Base-by-base conservation (phyloP, 257 asterid genomes). In the Solanum boliviense region DNA sequence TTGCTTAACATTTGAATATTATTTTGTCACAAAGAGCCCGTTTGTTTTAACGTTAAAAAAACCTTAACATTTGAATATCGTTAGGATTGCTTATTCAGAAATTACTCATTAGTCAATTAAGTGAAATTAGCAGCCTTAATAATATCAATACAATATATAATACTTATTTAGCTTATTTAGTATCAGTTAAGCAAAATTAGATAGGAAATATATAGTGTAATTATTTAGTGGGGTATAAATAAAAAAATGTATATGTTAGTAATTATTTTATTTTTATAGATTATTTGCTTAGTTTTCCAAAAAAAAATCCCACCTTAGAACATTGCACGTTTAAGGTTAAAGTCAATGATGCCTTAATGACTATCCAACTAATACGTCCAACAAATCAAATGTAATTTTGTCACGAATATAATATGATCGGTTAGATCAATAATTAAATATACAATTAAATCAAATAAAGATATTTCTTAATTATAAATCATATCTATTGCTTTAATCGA, bases 161-260 rank as follows among this genome's bases (percentile, higher is more conserved):
- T 41, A 41, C 13, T 41, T 41, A 41, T 41, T 41, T 41, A 41
- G 15, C 13, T 3, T 41, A 41, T 10, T 41, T 41, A 41, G 5
- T 41, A 41, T 41, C 15, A 41, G 48, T 11, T 41, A 41, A 41
- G 48, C 15, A 11, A 41, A 41, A 11, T 41, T 41, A 41, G 0
- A 0, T 41, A 41, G 15, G 1, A 0, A 0, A 3, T 41, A 41
- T 3, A 41, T 41, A 41, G 2, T 41, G 5, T 3, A 41, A 41
- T 41, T 41, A 41, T 41, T 41, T 41, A 41, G 5, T 41, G 48
- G 4, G 13, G 0, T 41, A 41, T 39, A 39, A 9, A 39, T 39
- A 39, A 39, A 39, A 10, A 41, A 0, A 41, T 41, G 13, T 10
- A 41, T 41, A 41, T 41, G 5, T 11, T 41, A 41, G 0, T 41